A percentile compares a stretch with the other conserved stretches of the same genome.
Conservation (phyloP, 2,329 filamentous ascomycete species). For the Apiospora rasikravindrae region DNA sequence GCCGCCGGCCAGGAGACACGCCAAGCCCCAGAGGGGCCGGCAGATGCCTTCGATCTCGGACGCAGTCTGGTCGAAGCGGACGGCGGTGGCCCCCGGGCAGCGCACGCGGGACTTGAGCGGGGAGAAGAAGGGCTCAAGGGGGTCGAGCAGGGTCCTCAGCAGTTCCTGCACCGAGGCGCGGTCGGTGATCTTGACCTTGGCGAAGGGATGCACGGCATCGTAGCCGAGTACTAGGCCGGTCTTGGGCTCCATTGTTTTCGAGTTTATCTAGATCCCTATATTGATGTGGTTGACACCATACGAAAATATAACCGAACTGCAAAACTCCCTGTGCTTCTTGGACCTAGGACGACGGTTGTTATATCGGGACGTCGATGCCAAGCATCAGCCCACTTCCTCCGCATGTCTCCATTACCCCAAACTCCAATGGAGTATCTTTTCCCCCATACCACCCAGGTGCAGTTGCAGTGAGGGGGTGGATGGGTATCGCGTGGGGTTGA, state of each 20-base stretch:
- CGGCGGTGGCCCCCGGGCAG: conserved; percentile 72
- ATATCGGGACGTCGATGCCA: neutral
- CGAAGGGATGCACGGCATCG: conserved; percentile 59
- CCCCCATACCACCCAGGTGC: neutral
- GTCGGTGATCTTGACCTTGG: conserved; percentile 54
- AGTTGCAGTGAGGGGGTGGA: neutral
- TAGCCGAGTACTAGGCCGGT: conserved; percentile 56
- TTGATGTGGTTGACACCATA: neutral
- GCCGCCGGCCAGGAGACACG: conserved; percentile 71
- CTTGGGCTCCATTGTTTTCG: conserved; percentile 34
- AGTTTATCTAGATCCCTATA: neutral
- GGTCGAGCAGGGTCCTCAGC: conserved; percentile 69
- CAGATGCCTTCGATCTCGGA: conserved; percentile 79
- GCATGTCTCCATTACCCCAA: neutral
- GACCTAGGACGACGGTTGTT: neutral
- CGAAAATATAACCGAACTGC: neutral
- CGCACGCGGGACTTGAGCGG: conserved; percentile 68
- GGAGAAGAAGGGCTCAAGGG: conserved; percentile 75
- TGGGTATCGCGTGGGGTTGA: neutral
- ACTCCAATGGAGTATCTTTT: neutral
- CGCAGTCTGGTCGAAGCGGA: conserved; percentile 77
- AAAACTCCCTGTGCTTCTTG: neutral
- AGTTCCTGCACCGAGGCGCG: conserved; percentile 65
- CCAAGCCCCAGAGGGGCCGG: conserved; percentile 77
- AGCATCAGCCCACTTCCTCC: conserved; percentile 15